Conservation (phyloP, 1,284 basidiomycete species). For the Caloboletus inedulis region DNA sequence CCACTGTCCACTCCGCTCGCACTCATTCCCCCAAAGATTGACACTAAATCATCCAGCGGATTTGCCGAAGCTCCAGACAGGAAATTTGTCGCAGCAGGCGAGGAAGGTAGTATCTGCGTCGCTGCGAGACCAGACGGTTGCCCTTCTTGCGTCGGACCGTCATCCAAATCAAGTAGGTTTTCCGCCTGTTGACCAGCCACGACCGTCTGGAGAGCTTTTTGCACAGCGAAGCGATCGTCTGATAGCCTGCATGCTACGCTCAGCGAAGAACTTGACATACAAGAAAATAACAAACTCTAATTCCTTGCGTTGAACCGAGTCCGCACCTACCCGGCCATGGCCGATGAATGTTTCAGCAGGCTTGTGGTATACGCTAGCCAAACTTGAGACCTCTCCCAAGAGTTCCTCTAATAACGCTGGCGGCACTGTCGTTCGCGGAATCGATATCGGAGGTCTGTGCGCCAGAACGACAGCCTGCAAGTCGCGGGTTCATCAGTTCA, state of each 20-base stretch:
- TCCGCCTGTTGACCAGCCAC: slow-evolving; percentile 89
- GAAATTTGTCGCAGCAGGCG: slow-evolving; percentile 68
- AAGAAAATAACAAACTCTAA: slow-evolving; percentile 60
- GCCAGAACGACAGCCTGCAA: slow-evolving; percentile 86
- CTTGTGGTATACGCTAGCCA: slow-evolving; percentile 95
- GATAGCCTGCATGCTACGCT: slow-evolving; percentile 35
- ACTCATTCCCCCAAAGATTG: slow-evolving; percentile 70
- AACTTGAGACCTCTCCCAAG: slow-evolving; percentile 78
- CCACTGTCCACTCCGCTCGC: slow-evolving; percentile 11
- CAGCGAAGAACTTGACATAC: slow-evolving; percentile 2
- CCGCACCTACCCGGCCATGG: slow-evolving; percentile 79
- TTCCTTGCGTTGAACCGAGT: slow-evolving; percentile 71
- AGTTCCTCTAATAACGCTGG: slow-evolving; percentile 92
- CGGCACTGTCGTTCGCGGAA: slow-evolving; percentile 88
- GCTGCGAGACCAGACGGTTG: slow-evolving; percentile 71
- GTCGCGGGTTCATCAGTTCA: slow-evolving; percentile 2
- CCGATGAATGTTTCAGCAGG: slow-evolving; percentile 91
- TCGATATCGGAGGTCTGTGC: slow-evolving; percentile 87
- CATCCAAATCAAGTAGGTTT: slow-evolving; percentile 93
- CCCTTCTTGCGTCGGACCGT: slow-evolving; percentile 56
- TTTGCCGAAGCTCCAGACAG: slow-evolving; percentile 74
- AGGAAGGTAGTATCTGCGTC: slow-evolving; percentile 64
- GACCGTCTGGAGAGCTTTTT: slow-evolving; percentile 87
- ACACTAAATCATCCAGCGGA: slow-evolving; percentile 88
- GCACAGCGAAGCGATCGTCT: slow-evolving; percentile 66